Evolutionary conservation across 208 protist genomes (phyloP), one percentile per base, ranked within the genome.

Genomic region (Tritrichomonas foetus): DNA sequence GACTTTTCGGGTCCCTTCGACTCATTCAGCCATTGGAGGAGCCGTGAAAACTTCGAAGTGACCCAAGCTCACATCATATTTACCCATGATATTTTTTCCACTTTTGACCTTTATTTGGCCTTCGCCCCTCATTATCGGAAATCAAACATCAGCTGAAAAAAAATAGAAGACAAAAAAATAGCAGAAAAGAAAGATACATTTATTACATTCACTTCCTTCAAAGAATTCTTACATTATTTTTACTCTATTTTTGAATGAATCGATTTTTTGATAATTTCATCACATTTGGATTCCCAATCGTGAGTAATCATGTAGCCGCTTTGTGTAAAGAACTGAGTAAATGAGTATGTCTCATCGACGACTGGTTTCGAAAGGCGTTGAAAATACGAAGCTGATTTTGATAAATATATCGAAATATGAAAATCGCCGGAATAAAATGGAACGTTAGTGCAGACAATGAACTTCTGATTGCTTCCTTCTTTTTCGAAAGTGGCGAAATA

Each of bases 351-450:
- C 57, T 89, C 47, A 16, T 89, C 22, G 20, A 39, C 5, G 3
- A 89, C 27, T 57, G 41, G 47, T 39, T 89, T 39, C 33, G 14
- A 3, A 20, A 89, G 30, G 53, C 78, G 25, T 47, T 89, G 41
- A 47, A 89, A 89, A 57, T 61, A 89, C 39, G 78, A 53, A 14
- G 47, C 39, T 16, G 8, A n/a, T 20, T 44, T 20, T 39, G 13
- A 57, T 33, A 57, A 5, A 89, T 89, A 89, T 11, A 89, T 89
- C 41, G 0, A 57, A 2, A 89, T 57, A 14, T 39, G 25, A 50
- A 57, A 89, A 44, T 89, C 57, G 5, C 78, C 78, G 33, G 78
- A 53, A 16, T 89, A 89, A 44, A 44, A 89, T 39, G 78, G 78
- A 39, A 47, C 39, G 30, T 57, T 16, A 16, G 9, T 89, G 47